Percentiles rank a stretch among this genome's conserved stretches.
Conservation (phyloP, 148 eudicot genomes). For the Fagopyrum homotropicum region DNA sequence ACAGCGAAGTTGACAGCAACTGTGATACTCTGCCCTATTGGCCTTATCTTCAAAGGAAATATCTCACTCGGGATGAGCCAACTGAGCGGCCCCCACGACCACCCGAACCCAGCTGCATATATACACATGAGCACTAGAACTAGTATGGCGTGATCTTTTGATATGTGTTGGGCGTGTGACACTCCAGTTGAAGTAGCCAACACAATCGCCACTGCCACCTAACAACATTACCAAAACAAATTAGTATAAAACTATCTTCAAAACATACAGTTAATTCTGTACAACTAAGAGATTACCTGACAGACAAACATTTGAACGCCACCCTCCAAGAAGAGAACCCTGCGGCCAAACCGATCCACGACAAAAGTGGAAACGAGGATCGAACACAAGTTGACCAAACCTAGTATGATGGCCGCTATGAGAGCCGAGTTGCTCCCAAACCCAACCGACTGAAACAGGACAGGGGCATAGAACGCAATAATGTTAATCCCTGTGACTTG, state of each 20-base stretch:
- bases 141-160: constrained; percentile 23
- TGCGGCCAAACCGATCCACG: constrained; percentile 48
- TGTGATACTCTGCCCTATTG: constrained; percentile 45
- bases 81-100: constrained; percentile 64
- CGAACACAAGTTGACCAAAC: constrained; percentile 35
- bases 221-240: background rate
- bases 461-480: constrained; percentile 52
- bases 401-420: constrained; percentile 41
- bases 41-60: constrained; percentile 42
- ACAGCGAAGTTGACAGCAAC: constrained; percentile 38
- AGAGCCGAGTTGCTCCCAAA: constrained; percentile 32
- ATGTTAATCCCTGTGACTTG: constrained; percentile 47
- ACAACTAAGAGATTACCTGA: constrained; percentile 23
- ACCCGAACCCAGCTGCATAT: constrained; percentile 58
- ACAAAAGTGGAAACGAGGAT: constrained; percentile 28
- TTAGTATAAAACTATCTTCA: background rate
- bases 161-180: constrained; percentile 35
- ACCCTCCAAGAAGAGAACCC: constrained; percentile 43
- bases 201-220: constrained; percentile 38
- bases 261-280: background rate
- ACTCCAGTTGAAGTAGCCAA: constrained; percentile 33
- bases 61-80: constrained; percentile 62
- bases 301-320: constrained; percentile 34
- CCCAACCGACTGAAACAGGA: constrained; percentile 45
- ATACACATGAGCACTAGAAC: constrained; percentile 49